Conservation (phyloP, 768 basidiomycete species). For the Mycena rebaudengoi region DNA sequence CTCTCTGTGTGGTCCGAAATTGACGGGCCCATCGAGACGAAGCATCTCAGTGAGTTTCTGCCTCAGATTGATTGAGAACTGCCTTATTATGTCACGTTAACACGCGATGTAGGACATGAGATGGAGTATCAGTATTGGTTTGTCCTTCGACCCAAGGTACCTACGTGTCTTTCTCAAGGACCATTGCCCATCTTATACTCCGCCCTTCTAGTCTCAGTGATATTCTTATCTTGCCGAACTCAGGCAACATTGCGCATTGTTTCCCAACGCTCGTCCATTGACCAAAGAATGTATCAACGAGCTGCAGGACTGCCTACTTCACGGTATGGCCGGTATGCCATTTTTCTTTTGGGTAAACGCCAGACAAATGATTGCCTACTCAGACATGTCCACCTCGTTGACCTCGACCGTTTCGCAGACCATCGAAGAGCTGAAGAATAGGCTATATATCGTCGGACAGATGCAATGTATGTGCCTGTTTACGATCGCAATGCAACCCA, state of each 20-base stretch:
- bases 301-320: conserved; percentile 3
- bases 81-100: background rate
- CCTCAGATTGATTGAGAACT: background rate
- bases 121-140: conserved; percentile 26
- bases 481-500: background rate
- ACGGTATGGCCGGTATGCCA: conserved; percentile 3
- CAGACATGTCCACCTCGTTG: conserved; percentile 11
- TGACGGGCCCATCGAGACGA: background rate
- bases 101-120: conserved; percentile 5
- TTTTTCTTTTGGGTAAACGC: background rate
- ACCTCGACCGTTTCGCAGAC: conserved; percentile 6
- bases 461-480: background rate
- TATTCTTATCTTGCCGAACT: background rate
- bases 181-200: background rate
- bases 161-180: background rate
- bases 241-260: conserved; percentile 16
- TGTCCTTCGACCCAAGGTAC: no score
- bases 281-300: background rate
- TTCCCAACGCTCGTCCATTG: background rate
- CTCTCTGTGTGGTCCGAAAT: conserved; percentile 17
- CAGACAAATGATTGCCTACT: background rate
- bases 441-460: conserved; percentile 30
- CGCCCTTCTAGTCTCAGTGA: no score
- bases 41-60: conserved; percentile 3
- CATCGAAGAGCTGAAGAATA: conserved; percentile 30